These are phyloP conservation scores for Podospora appendiculata DNA, from an alignment of 495 filamentous ascomycete genomes.

Conservation along the genomic window DNA sequence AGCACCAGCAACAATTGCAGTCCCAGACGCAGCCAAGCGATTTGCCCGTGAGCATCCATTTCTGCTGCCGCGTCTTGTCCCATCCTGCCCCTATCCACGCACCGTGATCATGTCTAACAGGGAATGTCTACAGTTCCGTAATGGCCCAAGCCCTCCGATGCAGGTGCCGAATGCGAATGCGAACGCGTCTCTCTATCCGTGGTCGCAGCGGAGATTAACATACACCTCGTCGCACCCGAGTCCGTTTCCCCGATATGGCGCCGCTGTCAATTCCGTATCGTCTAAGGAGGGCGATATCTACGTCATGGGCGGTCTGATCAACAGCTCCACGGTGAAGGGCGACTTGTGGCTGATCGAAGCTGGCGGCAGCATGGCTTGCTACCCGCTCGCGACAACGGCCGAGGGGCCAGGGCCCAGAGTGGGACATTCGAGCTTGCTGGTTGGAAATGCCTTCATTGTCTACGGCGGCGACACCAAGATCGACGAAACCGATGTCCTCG, in stretches of 20 bases:
- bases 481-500: slow-evolving; percentile 81
- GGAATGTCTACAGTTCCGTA: slow-evolving; percentile 35
- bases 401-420: slow-evolving; percentile 95
- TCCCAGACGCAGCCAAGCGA: slow-evolving; percentile 27
- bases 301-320: slow-evolving; percentile 93
- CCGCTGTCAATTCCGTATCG: slow-evolving; percentile 84
- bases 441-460: slow-evolving; percentile 98
- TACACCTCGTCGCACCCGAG: slow-evolving; percentile 76
- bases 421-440: slow-evolving; percentile 87
- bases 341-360: slow-evolving; percentile 98
- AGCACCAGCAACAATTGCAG: slow-evolving; percentile 13
- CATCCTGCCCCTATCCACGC: neutral
- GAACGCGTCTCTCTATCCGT: slow-evolving; percentile 77
- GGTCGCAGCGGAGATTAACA: slow-evolving; percentile 84
- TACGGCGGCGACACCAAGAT: slow-evolving; percentile 98
- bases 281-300: slow-evolving; percentile 98
- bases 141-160: slow-evolving; percentile 17
- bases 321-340: slow-evolving; percentile 89
- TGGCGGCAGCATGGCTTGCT: slow-evolving; percentile 79
- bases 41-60: slow-evolving; percentile 33
- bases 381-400: slow-evolving; percentile 81
- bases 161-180: slow-evolving; percentile 22
- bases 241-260: slow-evolving; percentile 95
- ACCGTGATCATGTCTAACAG: neutral
- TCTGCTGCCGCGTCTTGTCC: neutral